Base-by-base conservation (phyloP, 1,139 yeast species). In the Kodamaea fungicola region DNA sequence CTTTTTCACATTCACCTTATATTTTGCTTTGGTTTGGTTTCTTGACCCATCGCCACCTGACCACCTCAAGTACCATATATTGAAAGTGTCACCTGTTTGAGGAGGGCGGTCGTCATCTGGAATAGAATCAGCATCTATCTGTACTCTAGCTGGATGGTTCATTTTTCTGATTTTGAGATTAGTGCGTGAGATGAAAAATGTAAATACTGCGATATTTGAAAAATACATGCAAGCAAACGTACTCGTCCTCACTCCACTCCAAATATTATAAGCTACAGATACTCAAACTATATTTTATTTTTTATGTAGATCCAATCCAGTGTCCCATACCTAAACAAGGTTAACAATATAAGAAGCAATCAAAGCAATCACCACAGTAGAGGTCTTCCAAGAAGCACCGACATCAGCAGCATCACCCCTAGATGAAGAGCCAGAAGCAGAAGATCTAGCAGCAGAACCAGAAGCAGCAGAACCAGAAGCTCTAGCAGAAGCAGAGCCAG, bases 41-140 rank as follows among this genome's bases (percentile, higher is more conserved):
- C 51, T 51, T 30, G 66, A 63, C 19, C 76, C 80, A 12, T 88
- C 89, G n/a, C 61, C 61, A 6, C 86, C 87, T 6, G 86, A 76
- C 96, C 97, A 89, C 57, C 83, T 83, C 42, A 83, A 72, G 57
- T 80, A 90, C 97, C 96, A 89, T 12, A 88, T 73, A 51, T 90
- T 92, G 65, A 83, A 90, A 0, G 79, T 77, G 8, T 80, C 77
- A 0, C 95, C 95, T 0, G 86, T 78, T 51, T 88, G 96, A 1
- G 86, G 82, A 0, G 95, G 94, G 33, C 76, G 74, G 27, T 75
- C 80, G 19, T 81, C 80, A 8, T 76, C 81, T 2, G 75, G 66
- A 3, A 87, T 68, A 1, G 77, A 67, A 1, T 74, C 74, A 1
- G 87, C 84, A 42, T 80, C 83, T 1, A 86, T 80, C 52, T 90